Percentiles rank a stretch among this genome's conserved stretches.
Conservation (phyloP, 116 monocot genomes). For the Iris pallida region DNA sequence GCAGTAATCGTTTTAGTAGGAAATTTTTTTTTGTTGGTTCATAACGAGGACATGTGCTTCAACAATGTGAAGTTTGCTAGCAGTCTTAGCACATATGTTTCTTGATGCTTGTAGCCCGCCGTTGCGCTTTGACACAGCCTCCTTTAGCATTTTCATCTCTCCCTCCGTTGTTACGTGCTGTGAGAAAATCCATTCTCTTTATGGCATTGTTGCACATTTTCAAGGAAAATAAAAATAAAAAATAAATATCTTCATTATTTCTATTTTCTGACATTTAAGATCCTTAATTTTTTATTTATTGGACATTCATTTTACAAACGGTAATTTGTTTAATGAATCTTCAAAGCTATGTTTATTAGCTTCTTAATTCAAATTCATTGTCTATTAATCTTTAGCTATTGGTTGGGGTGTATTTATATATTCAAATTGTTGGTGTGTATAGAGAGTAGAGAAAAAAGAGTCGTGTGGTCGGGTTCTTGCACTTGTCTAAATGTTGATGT, state of each 20-base stretch:
- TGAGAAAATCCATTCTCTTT: conserved; percentile 74
- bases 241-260: no score
- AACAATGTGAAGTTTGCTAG: conserved; percentile 41
- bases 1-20: conserved; percentile 28
- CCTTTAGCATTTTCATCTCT: conserved; percentile 85
- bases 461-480: conserved; percentile 17
- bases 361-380: no score
- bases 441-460: conserved; percentile 25
- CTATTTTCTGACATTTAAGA: neutral
- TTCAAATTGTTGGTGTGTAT: no score
- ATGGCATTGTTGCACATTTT: conserved; percentile 45
- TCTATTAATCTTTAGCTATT: no score
- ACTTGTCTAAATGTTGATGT: conserved; percentile 26
- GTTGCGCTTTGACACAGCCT: conserved; percentile 70
- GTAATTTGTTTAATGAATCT: no score
- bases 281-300: conserved; percentile 12
- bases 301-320: no score
- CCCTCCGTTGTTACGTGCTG: conserved; percentile 58
- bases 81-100: conserved; percentile 68
- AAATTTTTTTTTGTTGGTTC: conserved; percentile 43
- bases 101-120: conserved; percentile 67
- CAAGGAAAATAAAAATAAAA: conserved; percentile 34
- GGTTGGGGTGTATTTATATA: no score
- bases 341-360: no score
- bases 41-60: conserved; percentile 38